Percentiles rank a stretch among this genome's conserved stretches.
Evolutionary conservation across 352 stramenopile genomes (phyloP).

Genomic region (Phytophthora meadii): DNA sequence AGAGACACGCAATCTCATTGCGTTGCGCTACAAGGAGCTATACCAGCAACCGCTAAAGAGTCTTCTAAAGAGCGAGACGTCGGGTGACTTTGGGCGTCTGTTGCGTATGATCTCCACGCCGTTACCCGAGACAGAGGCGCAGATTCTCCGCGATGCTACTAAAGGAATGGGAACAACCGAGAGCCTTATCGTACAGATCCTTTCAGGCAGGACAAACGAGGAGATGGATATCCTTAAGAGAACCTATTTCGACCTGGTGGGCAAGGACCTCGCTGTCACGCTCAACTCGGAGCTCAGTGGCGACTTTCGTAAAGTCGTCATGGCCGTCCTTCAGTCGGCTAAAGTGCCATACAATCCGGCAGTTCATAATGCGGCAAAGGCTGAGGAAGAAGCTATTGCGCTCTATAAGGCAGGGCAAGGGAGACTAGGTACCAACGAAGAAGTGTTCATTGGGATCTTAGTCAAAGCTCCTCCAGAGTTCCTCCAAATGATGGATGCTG

Average conservation of each 20-base stretch:
- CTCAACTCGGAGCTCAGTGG: constrained; percentile 75
- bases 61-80: constrained; percentile 76
- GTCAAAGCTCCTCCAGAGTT: constrained; percentile 65
- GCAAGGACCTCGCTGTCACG: constrained; percentile 72
- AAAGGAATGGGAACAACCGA: constrained; percentile 81
- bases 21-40: constrained; percentile 74
- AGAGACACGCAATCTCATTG: constrained; percentile 72
- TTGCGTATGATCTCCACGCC: constrained; percentile 79
- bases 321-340: constrained; percentile 67
- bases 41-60: constrained; percentile 63
- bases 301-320: constrained; percentile 80
- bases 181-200: constrained; percentile 71
- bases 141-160: constrained; percentile 70
- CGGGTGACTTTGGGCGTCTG: constrained; percentile 72
- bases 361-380: constrained; percentile 72
- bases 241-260: constrained; percentile 73
- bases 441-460: constrained; percentile 70
- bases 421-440: constrained; percentile 76
- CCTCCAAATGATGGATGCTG: constrained; percentile 71
- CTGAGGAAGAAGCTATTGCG: constrained; percentile 62
- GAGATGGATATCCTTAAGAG: constrained; percentile 85
- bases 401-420: constrained; percentile 85
- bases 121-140: constrained; percentile 73
- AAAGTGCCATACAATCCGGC: constrained; percentile 61
- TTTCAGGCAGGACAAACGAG: constrained; percentile 76